Evolutionary conservation across 345 rosid species (phyloP).

Genomic region (Hevea brasiliensis): DNA sequence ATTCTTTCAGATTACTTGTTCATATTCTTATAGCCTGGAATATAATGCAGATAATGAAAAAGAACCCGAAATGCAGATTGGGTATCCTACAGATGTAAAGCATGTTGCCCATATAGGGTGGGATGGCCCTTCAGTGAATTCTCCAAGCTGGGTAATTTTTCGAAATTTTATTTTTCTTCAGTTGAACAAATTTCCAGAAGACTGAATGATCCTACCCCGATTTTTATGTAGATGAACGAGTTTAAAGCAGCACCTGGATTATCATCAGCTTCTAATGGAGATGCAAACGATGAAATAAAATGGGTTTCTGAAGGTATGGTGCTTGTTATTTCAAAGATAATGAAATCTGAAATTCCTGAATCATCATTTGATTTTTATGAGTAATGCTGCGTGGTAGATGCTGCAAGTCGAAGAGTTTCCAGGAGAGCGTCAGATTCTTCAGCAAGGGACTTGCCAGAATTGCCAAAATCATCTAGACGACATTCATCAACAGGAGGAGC

Average conservation of each 20-base stretch:
- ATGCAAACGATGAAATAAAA: conserved; percentile 26
- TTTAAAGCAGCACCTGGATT: conserved; percentile 28
- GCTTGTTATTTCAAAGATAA: too few species aligned
- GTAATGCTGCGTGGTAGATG: not conserved
- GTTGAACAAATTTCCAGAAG: too few species aligned
- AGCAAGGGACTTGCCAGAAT: conserved; percentile 26
- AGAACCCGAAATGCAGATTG: conserved; percentile 80
- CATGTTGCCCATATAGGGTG: conserved; percentile 94
- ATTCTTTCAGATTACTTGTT: not conserved
- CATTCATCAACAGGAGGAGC: conserved; percentile 23
- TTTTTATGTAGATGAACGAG: conserved; percentile 58
- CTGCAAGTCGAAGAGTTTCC: conserved; percentile 23
- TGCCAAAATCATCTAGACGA: conserved; percentile 49
- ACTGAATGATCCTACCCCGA: not conserved
- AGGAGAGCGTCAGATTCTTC: not conserved
- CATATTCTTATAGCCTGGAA: not conserved
- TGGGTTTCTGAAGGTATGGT: conserved; percentile 55
- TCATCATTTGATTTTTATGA: not conserved
- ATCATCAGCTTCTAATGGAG: conserved; percentile 17
- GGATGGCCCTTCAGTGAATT: conserved; percentile 44
- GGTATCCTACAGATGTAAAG: conserved; percentile 86
- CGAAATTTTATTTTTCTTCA: too few species aligned
- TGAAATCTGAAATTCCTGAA: too few species aligned
- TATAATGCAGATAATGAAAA: conserved; percentile 61
- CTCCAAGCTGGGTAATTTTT: conserved; percentile 31